Evolutionary conservation across 805 yeast genomes (phyloP).

Genomic region (Lipomyces kockii): DNA sequence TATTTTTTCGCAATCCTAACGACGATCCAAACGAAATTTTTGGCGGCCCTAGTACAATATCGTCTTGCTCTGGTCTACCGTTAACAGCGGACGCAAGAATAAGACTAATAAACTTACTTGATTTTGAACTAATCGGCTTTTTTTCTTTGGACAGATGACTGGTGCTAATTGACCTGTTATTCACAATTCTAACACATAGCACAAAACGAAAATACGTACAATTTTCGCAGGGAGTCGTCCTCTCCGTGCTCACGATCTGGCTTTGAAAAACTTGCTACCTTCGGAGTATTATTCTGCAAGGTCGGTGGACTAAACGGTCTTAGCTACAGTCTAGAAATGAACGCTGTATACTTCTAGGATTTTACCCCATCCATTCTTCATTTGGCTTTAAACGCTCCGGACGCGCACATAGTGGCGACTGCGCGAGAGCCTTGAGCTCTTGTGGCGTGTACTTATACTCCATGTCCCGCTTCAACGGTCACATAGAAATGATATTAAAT

Average conservation of each 20-base stretch:
- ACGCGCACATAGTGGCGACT: slow-evolving; percentile 27
- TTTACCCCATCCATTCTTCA: slow-evolving; percentile 26
- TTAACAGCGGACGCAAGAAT: neutral
- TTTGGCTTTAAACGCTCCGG: slow-evolving; percentile 19
- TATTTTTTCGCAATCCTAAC: slow-evolving; percentile 1
- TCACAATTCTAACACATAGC: neutral
- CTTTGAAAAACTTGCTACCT: neutral
- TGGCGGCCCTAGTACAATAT: slow-evolving; percentile 33
- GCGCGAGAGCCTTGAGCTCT: slow-evolving; percentile 23
- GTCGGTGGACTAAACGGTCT: neutral
- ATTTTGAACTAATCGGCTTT: neutral
- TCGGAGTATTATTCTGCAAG: neutral
- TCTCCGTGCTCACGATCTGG: slow-evolving; percentile 6
- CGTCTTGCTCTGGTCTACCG: slow-evolving; percentile 12
- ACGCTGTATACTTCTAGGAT: neutral
- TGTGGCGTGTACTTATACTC: slow-evolving; percentile 16
- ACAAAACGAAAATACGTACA: neutral
- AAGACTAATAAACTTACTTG: neutral
- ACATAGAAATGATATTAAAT: neutral
- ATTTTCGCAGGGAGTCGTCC: neutral
- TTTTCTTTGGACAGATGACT: neutral
- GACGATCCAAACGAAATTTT: slow-evolving; percentile 30
- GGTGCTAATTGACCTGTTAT: neutral
- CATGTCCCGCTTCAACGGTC: slow-evolving; percentile 13
- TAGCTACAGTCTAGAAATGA: neutral